phyloP scores from a whole-genome alignment of 2,329 filamentous ascomycete genomes.

The Mariannaea elegans region DNA sequence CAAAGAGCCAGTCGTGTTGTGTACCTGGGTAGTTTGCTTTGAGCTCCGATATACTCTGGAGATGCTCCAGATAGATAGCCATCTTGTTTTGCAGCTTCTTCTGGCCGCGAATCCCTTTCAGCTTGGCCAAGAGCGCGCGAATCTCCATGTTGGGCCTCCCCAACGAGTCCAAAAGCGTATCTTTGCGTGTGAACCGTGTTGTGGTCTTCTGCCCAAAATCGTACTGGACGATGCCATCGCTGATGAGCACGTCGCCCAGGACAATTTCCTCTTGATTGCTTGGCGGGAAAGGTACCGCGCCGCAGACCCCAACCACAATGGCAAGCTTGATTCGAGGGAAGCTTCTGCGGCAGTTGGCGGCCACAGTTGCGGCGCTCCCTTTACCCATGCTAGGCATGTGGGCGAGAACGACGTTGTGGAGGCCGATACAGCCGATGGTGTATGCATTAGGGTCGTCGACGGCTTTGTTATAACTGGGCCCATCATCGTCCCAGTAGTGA shows the following conservation, averaged over 20 bases:
- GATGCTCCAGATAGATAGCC: neutral
- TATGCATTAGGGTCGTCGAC: conserved; percentile 31
- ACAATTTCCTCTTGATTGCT: conserved; percentile 24
- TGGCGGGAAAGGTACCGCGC: conserved; percentile 27
- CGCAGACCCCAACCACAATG: conserved; percentile 14
- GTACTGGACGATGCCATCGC: conserved; percentile 40
- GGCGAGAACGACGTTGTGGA: conserved; percentile 6
- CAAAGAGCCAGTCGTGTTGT: neutral
- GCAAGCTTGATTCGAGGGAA: conserved; percentile 2
- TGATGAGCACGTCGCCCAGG: conserved; percentile 42
- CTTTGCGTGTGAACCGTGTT: conserved; percentile 32
- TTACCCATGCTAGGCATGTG: conserved; percentile 9
- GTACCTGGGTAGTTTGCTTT: neutral
- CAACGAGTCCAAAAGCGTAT: conserved; percentile 31
- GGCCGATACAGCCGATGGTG: neutral
- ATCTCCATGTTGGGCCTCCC: too few species aligned
- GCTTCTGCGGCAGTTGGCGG: neutral
- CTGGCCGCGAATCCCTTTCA: conserved; percentile 9
- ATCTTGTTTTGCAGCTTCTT: conserved; percentile 1
- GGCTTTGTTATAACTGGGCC: conserved; percentile 32
- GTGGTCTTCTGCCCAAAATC: conserved; percentile 40
- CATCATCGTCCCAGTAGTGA: conserved; percentile 23
- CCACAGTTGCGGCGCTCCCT: neutral
- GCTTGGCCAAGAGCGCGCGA: conserved; percentile 35
- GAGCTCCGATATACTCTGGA: neutral